These are phyloP conservation scores for Pyrenophora teres DNA, from an alignment of 2,329 filamentous ascomycete species.

Conservation along the genomic window DNA sequence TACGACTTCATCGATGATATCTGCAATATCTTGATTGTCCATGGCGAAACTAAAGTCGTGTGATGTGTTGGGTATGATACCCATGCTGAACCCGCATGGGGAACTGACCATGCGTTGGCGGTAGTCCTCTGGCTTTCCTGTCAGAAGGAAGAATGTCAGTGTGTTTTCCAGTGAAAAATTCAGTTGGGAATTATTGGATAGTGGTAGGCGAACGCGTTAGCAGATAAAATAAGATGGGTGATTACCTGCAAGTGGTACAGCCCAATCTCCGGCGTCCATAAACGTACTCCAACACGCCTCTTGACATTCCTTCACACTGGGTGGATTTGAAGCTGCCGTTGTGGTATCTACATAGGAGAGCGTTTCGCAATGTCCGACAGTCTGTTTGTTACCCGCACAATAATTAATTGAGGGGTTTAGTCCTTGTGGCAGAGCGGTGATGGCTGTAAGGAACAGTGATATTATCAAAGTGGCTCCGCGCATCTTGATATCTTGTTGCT, in stretches of 20 bases:
- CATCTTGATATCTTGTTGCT: no score
- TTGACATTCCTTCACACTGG: constrained; percentile 18
- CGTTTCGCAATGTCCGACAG: constrained; percentile 22
- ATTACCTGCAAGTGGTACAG: constrained; percentile 19
- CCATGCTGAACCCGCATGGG: constrained; percentile 25
- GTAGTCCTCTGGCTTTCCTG: constrained; percentile 23
- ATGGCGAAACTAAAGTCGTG: constrained; percentile 22
- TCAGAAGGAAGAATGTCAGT: neutral
- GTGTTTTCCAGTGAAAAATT: no score
- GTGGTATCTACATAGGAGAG: constrained; percentile 24
- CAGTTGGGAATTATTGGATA: no score
- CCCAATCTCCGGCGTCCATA: constrained; percentile 29
- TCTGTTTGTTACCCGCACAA: constrained; percentile 12
- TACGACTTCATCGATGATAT: constrained; percentile 27
- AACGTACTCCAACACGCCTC: constrained; percentile 19
- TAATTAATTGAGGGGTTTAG: constrained; percentile 2
- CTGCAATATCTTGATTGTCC: constrained; percentile 31
- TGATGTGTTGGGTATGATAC: constrained; percentile 16
- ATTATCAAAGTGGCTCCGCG: no score
- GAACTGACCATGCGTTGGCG: constrained; percentile 17
- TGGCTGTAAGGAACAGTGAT: no score
- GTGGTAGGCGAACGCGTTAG: neutral
- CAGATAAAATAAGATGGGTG: neutral
- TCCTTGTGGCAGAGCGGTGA: no score
- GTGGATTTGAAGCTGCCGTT: constrained; percentile 9